Evolutionary conservation across 225 moss, liverwort and hornwort genomes (phyloP).

Genomic region (Pseudisothecium myosuroides): DNA sequence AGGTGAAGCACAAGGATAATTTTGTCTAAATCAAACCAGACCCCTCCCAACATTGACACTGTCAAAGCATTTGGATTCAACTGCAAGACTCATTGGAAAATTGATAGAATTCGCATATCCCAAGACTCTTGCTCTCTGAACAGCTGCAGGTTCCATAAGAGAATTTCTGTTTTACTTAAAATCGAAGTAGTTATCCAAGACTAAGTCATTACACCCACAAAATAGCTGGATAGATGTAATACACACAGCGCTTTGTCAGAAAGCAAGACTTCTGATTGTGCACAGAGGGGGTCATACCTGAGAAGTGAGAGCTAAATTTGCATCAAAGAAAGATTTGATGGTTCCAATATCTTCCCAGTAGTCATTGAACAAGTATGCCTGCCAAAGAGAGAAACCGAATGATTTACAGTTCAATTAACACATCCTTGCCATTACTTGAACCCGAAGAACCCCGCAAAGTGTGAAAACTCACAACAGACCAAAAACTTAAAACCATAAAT

Average conservation of each 20-base stretch:
- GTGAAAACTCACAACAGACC: background rate
- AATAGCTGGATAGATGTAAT: background rate
- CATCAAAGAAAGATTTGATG: constrained; percentile 90
- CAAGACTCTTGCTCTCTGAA: background rate
- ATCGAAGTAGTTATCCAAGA: background rate
- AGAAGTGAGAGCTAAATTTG: constrained; percentile 70
- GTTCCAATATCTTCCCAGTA: constrained; percentile 99
- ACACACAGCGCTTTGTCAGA: background rate
- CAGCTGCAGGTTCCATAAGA: background rate
- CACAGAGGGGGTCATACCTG: constrained; percentile 28
- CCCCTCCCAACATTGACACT: background rate
- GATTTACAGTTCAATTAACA: background rate
- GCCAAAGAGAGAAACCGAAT: background rate
- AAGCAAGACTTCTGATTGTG: background rate
- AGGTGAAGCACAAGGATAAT: background rate
- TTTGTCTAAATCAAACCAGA: background rate
- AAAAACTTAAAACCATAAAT: background rate
- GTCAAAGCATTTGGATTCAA: background rate
- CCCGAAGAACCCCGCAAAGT: background rate
- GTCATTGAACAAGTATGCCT: constrained; percentile 85
- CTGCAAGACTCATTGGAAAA: background rate
- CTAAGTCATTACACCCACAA: background rate
- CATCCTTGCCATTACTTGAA: background rate
- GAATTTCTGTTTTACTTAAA: background rate
- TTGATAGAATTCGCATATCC: background rate